These are phyloP conservation scores for Blastocystis sp. DNA, from an alignment of 352 stramenopile genomes.

Conservation along the genomic window DNA sequence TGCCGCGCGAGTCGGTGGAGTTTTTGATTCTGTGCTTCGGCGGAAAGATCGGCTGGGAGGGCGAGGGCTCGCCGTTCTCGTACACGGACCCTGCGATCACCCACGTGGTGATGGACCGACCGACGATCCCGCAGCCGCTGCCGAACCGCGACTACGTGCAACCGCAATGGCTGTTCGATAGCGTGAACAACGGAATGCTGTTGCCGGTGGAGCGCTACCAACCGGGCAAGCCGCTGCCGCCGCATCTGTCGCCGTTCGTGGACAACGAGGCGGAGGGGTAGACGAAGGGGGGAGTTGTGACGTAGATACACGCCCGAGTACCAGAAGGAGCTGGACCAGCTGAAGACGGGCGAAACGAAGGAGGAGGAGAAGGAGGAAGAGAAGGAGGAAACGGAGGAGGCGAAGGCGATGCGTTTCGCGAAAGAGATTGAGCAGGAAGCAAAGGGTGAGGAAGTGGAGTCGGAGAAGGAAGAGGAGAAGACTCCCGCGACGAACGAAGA, in stretches of 20 bases:
- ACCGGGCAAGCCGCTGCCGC: slow-evolving; percentile 78
- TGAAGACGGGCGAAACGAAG: slow-evolving; percentile 60
- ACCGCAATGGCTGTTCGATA: slow-evolving; percentile 97
- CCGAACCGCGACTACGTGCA: slow-evolving; percentile 87
- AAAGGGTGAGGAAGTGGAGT: slow-evolving; percentile 59
- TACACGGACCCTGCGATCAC: slow-evolving; percentile 83
- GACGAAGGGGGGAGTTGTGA: not conserved
- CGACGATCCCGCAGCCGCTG: not conserved
- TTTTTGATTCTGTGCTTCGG: slow-evolving; percentile 85
- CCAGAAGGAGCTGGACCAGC: slow-evolving; percentile 74
- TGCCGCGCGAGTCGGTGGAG: slow-evolving; percentile 82
- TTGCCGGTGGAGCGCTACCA: slow-evolving; percentile 81
- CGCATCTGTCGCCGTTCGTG: slow-evolving; percentile 85
- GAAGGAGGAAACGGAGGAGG: slow-evolving; percentile 65
- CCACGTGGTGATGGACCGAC: slow-evolving; percentile 83
- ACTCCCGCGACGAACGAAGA: not conserved
- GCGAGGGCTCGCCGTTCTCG: slow-evolving; percentile 75
- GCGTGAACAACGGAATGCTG: slow-evolving; percentile 85
- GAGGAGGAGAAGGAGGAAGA: slow-evolving; percentile 59
- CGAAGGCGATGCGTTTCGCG: slow-evolving; percentile 62
- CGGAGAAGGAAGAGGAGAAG: no score
- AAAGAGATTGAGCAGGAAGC: slow-evolving; percentile 44
- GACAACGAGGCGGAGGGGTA: slow-evolving; percentile 85
- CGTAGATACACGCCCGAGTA: slow-evolving; percentile 86
- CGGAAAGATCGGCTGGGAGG: slow-evolving; percentile 85